phyloP scores from a whole-genome alignment of 306 rosid genomes.

The Oemleria cerasiformis region DNA sequence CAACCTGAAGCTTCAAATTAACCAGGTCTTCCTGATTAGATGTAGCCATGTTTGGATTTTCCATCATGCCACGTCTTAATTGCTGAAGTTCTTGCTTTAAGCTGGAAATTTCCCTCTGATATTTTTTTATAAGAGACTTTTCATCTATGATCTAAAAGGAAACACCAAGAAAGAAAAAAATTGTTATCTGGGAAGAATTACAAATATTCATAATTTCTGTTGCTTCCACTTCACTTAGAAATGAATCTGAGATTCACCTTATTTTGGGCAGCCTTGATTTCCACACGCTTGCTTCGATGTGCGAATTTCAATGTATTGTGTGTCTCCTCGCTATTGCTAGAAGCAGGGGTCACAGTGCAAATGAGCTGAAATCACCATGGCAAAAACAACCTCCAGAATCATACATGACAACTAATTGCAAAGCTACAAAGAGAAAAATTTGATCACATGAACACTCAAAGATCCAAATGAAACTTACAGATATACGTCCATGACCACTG shows the following conservation, averaged over 20 bases:
- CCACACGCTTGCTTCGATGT: slow-evolving; percentile 57
- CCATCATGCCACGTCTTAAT: slow-evolving; percentile 47
- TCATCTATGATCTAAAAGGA: slow-evolving; percentile 49
- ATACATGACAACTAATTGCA: background rate
- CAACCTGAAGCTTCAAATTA: slow-evolving; percentile 60
- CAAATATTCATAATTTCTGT: background rate
- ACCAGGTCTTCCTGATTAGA: slow-evolving; percentile 53
- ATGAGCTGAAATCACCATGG: slow-evolving; percentile 38
- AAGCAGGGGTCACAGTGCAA: slow-evolving; percentile 59
- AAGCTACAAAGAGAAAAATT: slow-evolving; percentile 5
- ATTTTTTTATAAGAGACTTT: slow-evolving; percentile 58
- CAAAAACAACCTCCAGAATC: slow-evolving; percentile 18
- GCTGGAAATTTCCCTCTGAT: slow-evolving; percentile 56
- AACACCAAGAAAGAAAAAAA: background rate
- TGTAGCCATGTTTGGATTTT: slow-evolving; percentile 35
- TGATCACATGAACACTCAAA: slow-evolving; percentile 4
- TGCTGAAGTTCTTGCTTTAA: slow-evolving; percentile 59
- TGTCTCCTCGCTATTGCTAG: slow-evolving; percentile 57
- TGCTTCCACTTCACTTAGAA: slow-evolving; percentile 2
- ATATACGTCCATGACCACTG: slow-evolving; percentile 54
- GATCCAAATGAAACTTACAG: slow-evolving; percentile 36
- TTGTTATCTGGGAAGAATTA: slow-evolving; percentile 6
- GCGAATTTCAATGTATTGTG: slow-evolving; percentile 61
- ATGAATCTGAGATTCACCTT: slow-evolving; percentile 32
- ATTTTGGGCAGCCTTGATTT: slow-evolving; percentile 58